Percentiles rank a stretch among this genome's conserved stretches.
Evolutionary conservation across 176 grass and related monocot genomes (phyloP).

Genomic region (Carex littledalei): DNA sequence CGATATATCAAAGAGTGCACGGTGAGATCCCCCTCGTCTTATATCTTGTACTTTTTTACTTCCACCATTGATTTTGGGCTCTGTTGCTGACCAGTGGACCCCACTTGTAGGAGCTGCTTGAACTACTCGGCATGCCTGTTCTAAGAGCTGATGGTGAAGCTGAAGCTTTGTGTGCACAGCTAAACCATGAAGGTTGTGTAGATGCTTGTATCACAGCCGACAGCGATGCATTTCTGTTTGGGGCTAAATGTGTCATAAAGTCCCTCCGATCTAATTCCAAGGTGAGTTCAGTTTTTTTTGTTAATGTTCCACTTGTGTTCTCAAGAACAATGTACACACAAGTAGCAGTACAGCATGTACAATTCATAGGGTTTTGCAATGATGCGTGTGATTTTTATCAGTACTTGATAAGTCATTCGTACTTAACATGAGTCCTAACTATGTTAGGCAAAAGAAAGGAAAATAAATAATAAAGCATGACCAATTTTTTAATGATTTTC

Average conservation of each 20-base stretch:
- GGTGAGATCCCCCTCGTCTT: constrained; percentile 15
- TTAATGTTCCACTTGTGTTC: neutral
- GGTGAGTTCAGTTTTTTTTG: constrained; percentile 34
- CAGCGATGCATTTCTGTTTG: constrained; percentile 92
- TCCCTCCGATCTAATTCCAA: constrained; percentile 69
- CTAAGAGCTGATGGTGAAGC: constrained; percentile 64
- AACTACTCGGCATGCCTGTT: constrained; percentile 81
- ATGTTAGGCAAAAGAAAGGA: neutral
- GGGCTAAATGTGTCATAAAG: constrained; percentile 82
- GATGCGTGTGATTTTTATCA: neutral
- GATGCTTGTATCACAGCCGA: constrained; percentile 95
- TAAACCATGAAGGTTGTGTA: constrained; percentile 71
- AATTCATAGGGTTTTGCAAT: neutral
- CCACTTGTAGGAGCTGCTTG: constrained; percentile 58
- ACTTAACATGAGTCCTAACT: neutral
- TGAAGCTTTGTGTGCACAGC: constrained; percentile 84
- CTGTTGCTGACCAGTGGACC: neutral
- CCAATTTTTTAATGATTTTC: neutral
- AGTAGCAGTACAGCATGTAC: neutral
- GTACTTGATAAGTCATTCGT: neutral
- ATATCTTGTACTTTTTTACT: neutral
- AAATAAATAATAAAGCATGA: neutral
- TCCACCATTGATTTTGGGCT: neutral
- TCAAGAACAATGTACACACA: neutral
- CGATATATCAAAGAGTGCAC: constrained; percentile 51